These are phyloP conservation scores for Escovopsis sp. DNA, from an alignment of 2,329 filamentous ascomycete genomes.

Conservation along the genomic window DNA sequence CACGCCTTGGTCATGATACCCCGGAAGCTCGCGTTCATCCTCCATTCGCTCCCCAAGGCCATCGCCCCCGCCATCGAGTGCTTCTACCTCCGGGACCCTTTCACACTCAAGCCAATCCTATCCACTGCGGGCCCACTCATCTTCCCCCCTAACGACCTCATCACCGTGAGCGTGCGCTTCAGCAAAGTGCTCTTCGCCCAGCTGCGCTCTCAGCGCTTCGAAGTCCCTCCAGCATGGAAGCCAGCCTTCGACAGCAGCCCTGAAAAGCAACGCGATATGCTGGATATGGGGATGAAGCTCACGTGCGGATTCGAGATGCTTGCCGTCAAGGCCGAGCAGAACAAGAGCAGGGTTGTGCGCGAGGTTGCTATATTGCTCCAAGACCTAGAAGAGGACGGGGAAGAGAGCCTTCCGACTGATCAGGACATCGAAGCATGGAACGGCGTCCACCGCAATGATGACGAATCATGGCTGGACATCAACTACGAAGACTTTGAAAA, in stretches of 20 bases:
- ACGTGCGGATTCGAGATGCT: constrained; percentile 87
- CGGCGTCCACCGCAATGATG: constrained; percentile 48
- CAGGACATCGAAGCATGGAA: constrained; percentile 61
- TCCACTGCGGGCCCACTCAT: constrained; percentile 36
- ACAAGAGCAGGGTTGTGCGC: constrained; percentile 52
- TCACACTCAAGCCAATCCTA: constrained; percentile 55
- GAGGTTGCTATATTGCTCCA: constrained; percentile 66
- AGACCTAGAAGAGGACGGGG: constrained; percentile 60
- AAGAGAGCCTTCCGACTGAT: constrained; percentile 50
- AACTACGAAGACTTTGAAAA: constrained; percentile 78
- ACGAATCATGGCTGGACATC: constrained; percentile 86
- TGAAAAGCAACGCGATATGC: constrained; percentile 13
- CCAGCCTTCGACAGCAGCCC: constrained; percentile 6
- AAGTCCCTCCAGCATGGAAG: constrained; percentile 41
- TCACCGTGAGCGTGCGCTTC: constrained; percentile 66
- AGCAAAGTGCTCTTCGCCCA: constrained; percentile 87
- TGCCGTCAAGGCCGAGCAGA: constrained; percentile 49
- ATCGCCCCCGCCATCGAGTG: constrained; percentile 76
- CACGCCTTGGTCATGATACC: constrained; percentile 60
- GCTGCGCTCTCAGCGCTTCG: constrained; percentile 71
- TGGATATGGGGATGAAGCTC: constrained; percentile 76
- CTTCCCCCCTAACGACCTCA: constrained; percentile 67
- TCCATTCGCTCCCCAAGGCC: constrained; percentile 60
- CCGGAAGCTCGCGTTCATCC: constrained; percentile 63
- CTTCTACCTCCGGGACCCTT: constrained; percentile 81